phyloP scores from a whole-genome alignment of 176 grass and related monocot species.

The Thalia dealbata region DNA sequence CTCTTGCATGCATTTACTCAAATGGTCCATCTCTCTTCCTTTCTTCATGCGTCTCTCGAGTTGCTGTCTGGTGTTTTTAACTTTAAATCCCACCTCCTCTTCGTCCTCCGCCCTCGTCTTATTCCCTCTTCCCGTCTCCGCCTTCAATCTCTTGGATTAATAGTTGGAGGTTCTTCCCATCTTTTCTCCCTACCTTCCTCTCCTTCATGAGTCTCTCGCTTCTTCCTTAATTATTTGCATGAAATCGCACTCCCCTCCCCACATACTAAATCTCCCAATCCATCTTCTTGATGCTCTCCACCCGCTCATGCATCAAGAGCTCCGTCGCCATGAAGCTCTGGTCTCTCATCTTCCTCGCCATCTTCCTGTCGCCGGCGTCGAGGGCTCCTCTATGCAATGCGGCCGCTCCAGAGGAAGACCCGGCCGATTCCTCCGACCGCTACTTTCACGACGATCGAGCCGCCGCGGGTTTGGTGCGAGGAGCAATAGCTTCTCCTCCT shows the following conservation, averaged over 20 bases:
- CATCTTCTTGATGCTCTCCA: neutral
- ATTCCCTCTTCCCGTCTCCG: no score
- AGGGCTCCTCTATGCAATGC: neutral
- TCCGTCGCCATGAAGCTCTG: slow-evolving; percentile 13
- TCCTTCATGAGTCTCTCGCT: no score
- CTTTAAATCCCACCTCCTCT: slow-evolving; percentile 44
- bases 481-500: slow-evolving; percentile 12
- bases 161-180: no score
- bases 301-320: slow-evolving; percentile 27
- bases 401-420: slow-evolving; percentile 9
- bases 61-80: neutral
- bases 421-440: slow-evolving; percentile 28
- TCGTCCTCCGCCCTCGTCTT: slow-evolving; percentile 2
- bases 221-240: no score
- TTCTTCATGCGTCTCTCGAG: slow-evolving; percentile 50
- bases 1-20: neutral
- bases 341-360: slow-evolving; percentile 36
- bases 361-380: neutral
- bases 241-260: no score
- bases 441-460: neutral
- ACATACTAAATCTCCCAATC: no score
- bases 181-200: slow-evolving; percentile 13
- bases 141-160: no score
- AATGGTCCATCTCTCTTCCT: slow-evolving; percentile 16
- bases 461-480: neutral